These are phyloP conservation scores for Cyphellophora europaea DNA, from an alignment of 2,329 filamentous ascomycete species.

Conservation along the genomic window DNA sequence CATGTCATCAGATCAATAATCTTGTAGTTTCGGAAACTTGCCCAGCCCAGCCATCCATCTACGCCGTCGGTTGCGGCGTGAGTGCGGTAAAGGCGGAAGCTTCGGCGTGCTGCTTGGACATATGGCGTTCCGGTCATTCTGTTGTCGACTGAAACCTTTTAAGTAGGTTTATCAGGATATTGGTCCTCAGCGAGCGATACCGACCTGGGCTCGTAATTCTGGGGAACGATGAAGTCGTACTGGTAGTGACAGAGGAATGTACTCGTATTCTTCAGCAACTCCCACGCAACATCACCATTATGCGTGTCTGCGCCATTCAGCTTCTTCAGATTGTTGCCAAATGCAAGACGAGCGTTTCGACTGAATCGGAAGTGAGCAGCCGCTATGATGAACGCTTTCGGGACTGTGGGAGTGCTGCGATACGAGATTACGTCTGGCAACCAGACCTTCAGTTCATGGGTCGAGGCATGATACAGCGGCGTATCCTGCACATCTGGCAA, in stretches of 20 bases:
- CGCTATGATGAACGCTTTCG: background rate
- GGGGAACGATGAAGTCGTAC: constrained; percentile 1
- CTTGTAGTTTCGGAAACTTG: background rate
- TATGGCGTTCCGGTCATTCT: too few relatives aligned
- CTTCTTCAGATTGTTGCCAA: background rate
- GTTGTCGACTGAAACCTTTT: too few relatives aligned
- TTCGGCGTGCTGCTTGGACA: background rate
- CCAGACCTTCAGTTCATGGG: background rate
- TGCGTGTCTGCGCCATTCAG: background rate
- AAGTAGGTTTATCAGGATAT: too few relatives aligned
- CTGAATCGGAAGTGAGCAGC: background rate
- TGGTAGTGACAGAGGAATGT: background rate
- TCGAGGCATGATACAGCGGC: background rate
- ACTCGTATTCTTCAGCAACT: background rate
- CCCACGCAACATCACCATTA: background rate
- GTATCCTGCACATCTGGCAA: too few relatives aligned
- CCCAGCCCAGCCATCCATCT: background rate
- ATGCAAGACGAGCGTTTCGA: background rate
- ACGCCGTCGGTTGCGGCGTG: background rate
- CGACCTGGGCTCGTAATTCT: too few relatives aligned
- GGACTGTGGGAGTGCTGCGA: background rate
- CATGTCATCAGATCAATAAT: too few relatives aligned
- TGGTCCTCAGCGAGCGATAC: too few relatives aligned
- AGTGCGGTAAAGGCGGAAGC: background rate
- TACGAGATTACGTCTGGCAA: background rate